These are phyloP conservation scores for Fulvia fulva DNA, from an alignment of 2,329 filamentous ascomycete species.

Conservation along the genomic window DNA sequence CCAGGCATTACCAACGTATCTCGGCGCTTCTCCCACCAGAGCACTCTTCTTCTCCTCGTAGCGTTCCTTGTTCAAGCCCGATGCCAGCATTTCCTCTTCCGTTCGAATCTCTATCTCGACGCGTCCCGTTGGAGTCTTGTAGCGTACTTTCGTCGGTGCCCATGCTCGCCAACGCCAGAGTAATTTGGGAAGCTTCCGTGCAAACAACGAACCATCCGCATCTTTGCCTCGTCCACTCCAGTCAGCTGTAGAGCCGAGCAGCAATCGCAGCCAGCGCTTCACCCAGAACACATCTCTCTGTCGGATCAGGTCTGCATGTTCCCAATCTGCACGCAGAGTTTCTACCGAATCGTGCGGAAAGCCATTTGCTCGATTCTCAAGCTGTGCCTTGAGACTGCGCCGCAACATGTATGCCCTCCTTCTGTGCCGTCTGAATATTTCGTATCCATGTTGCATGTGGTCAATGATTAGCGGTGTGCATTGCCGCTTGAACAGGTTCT, in stretches of 20 bases:
- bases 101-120: conserved; percentile 24
- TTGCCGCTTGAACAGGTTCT: conserved; percentile 20
- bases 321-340: conserved; percentile 16
- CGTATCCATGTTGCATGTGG: conserved; percentile 24
- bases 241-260: conserved; percentile 17
- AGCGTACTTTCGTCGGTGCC: conserved; percentile 20
- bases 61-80: not conserved
- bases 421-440: conserved; percentile 8
- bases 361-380: not conserved
- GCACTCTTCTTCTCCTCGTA: not conserved
- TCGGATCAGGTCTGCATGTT: conserved; percentile 18
- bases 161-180: conserved; percentile 26
- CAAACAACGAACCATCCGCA: not conserved
- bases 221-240: not conserved
- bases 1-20: conserved; percentile 1
- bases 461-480: conserved; percentile 17
- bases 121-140: conserved; percentile 30
- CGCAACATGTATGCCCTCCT: not conserved
- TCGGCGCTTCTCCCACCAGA: not conserved
- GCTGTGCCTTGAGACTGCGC: not conserved
- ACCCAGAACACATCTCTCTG: conserved; percentile 23
- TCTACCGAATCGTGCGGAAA: conserved; percentile 7
- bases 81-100: conserved; percentile 9
- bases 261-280: conserved; percentile 28
- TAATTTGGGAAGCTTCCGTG: conserved; percentile 23